phyloP scores from a whole-genome alignment of 805 yeast genomes.

The Cephaloascus fragrans region DNA sequence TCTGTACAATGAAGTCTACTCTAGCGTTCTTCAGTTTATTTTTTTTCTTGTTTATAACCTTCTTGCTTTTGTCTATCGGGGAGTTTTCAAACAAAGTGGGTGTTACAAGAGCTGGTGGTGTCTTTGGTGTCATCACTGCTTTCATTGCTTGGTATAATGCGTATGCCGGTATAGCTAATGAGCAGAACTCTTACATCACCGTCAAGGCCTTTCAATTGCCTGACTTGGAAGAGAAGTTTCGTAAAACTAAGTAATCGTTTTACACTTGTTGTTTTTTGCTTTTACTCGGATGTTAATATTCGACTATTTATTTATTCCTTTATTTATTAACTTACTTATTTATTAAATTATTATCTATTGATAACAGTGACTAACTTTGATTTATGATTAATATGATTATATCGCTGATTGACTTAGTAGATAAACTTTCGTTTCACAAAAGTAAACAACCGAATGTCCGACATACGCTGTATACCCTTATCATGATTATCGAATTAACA shows the following conservation, averaged over 20 bases:
- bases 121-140: slow-evolving; percentile 46
- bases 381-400: no score
- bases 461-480: no score
- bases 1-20: slow-evolving; percentile 56
- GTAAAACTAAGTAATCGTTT: background rate
- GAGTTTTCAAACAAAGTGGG: slow-evolving; percentile 33
- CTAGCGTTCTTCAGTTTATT: slow-evolving; percentile 52
- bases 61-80: slow-evolving; percentile 43
- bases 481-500: no score
- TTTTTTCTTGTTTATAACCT: slow-evolving; percentile 42
- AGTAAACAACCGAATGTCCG: no score
- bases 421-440: no score
- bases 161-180: slow-evolving; percentile 50
- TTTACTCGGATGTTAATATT: no score
- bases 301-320: no score
- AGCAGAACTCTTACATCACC: slow-evolving; percentile 47
- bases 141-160: slow-evolving; percentile 55
- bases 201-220: slow-evolving; percentile 43
- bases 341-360: no score
- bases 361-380: no score
- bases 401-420: no score
- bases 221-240: slow-evolving; percentile 12
- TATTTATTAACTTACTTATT: no score
- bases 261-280: no score
- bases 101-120: slow-evolving; percentile 50